Base-by-base conservation (phyloP, 148 eudicot genomes). In the Nepenthes mirabilis region DNA sequence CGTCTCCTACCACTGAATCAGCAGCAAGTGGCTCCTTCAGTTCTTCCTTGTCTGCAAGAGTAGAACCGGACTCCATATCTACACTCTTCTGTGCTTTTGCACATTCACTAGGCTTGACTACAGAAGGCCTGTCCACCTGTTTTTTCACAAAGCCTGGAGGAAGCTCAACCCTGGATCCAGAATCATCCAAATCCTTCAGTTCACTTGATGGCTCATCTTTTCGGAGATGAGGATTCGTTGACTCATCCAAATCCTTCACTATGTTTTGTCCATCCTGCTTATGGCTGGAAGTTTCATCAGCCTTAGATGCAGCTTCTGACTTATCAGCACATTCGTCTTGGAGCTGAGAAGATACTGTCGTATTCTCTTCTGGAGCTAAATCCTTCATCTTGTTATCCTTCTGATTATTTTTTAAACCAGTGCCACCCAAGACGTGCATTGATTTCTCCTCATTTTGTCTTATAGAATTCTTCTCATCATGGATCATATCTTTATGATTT, bases 21-120 rank as follows among this genome's bases (percentile, higher is more conserved):
- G 68, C 61, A 5, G 55, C 65, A 57, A 45, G 64, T 53, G 50
- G 58, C 56, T 64, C 73, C 58, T 62, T 70, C 47, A 68, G 48
- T 65, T 72, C 69, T 56, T 63, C 58, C 56, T 72, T 74, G 61
- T 71, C 80, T 13, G 80, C 64, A 60, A 54, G 61, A 59, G 60
- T 51, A 65, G 77, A 68, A 74, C 43, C 43, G 50, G 84, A 63
- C 66, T 65, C 64, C 64, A 68, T 67, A 60, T 65, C 80, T 59
- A 60, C 80, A 70, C 75, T 77, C 56, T 81, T 80, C 11, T 64
- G 61, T 60, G 70, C 70, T 45, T 77, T 79, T 43, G 60, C 50
- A 55, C 56, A 60, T 52, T 72, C 60, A 66, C 72, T 58, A 45
- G 58, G 60, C 52, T 43, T 68, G 37, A 56, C 64, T 8, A 34